A percentile compares a stretch with the other conserved stretches of the same genome.
Conservation (phyloP, 2,329 filamentous ascomycete genomes). For the Nakataea oryzae region DNA sequence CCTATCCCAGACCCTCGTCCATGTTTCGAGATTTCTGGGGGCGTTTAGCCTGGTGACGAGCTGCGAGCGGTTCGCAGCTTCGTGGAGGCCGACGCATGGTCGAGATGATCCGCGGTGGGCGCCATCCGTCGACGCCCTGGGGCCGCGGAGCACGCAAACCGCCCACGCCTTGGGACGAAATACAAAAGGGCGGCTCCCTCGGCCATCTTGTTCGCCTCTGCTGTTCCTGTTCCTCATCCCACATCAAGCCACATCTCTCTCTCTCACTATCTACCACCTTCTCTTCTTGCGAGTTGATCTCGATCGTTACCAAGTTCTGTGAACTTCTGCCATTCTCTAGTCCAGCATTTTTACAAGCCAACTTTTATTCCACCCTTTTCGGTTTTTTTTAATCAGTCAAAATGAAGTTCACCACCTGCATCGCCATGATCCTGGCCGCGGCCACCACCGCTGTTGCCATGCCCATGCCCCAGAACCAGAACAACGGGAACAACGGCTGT, state of each 20-base stretch:
- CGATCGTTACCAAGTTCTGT: slow-evolving; percentile 3
- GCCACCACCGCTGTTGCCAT: slow-evolving; percentile 1
- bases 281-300: slow-evolving; percentile 4
- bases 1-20: neutral
- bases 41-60: neutral
- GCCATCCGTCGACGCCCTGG: neutral
- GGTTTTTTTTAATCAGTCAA: neutral
- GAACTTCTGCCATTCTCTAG: neutral
- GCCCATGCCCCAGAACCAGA: slow-evolving; percentile 1
- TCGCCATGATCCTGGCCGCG: slow-evolving; percentile 3
- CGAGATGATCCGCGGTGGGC: too few species aligned
- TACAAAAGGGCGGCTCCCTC: neutral
- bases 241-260: neutral
- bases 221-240: neutral
- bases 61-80: neutral
- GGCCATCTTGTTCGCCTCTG: neutral
- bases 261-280: neutral
- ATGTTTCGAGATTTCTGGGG: neutral
- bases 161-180: neutral
- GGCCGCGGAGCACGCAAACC: neutral
- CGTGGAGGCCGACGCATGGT: neutral
- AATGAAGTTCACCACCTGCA: neutral
- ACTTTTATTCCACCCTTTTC: neutral
- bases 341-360: neutral
- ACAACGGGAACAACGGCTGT: neutral